Percentiles rank a stretch among this genome's conserved stretches.
phyloP scores from a whole-genome alignment of 2,329 filamentous ascomycete species.

The Diaporthe helianthi region DNA sequence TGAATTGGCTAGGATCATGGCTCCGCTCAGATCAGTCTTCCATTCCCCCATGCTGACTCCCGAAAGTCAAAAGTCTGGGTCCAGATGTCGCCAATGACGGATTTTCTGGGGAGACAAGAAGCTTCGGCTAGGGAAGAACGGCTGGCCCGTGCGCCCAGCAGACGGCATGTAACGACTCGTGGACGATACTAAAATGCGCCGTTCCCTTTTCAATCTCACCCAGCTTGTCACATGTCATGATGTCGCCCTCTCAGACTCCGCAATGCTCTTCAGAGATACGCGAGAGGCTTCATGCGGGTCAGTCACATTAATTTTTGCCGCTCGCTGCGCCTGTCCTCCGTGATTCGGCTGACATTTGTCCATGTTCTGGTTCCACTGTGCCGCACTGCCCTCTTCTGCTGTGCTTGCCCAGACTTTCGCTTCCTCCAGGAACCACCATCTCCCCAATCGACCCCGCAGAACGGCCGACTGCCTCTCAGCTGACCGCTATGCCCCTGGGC shows the following conservation, averaged over 20 bases:
- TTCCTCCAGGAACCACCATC: constrained; percentile 9
- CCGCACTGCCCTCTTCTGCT: constrained; percentile 1
- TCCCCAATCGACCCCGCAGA: constrained; percentile 14
- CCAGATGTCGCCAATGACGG: background rate
- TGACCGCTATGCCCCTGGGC: background rate
- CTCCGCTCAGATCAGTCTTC: background rate
- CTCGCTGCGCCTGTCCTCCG: background rate
- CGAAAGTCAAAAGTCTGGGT: constrained; percentile 24
- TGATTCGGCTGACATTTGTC: background rate
- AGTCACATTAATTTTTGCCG: background rate
- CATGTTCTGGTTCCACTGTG: constrained; percentile 15
- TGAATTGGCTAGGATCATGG: too few relatives aligned
- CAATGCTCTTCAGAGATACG: background rate
- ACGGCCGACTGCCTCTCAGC: constrained; percentile 3
- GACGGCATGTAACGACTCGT: constrained; percentile 19
- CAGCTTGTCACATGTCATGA: background rate
- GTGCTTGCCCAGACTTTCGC: constrained; percentile 16
- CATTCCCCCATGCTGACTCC: background rate
- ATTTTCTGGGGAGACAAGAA: background rate
- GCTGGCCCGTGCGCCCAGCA: constrained; percentile 14
- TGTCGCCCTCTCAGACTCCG: background rate
- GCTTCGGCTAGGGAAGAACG: constrained; percentile 6
- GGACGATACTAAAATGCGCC: background rate
- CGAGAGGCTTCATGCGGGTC: background rate
- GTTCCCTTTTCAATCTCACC: background rate